Evolutionary conservation across 2,329 filamentous ascomycete species (phyloP).

Genomic region (Fusarium musae): DNA sequence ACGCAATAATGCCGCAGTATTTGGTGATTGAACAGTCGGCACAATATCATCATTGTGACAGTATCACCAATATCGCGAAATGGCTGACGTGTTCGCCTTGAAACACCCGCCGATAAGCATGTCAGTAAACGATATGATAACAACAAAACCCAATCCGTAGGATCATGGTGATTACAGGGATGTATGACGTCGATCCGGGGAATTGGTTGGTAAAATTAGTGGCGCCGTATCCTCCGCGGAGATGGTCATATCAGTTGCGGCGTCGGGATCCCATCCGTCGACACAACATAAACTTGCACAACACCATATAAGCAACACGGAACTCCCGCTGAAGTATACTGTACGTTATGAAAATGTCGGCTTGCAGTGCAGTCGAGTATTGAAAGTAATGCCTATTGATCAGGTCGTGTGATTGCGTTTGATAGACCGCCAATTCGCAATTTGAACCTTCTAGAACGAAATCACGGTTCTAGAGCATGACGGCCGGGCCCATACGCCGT

Average conservation of each 20-base stretch:
- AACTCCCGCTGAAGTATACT: neutral
- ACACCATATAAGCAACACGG: constrained; percentile 11
- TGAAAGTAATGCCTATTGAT: neutral
- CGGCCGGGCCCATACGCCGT: neutral
- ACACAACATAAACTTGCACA: constrained; percentile 16
- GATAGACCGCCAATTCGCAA: constrained; percentile 26
- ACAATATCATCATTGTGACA: neutral
- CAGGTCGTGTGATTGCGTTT: constrained; percentile 9
- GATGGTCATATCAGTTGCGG: constrained; percentile 24
- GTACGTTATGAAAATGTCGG: neutral
- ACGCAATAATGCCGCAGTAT: neutral
- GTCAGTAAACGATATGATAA: constrained; percentile 8
- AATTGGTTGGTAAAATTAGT: constrained; percentile 25
- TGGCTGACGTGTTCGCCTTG: constrained; percentile 10
- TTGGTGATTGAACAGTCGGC: neutral
- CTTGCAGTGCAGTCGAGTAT: neutral
- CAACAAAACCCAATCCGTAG: constrained; percentile 2
- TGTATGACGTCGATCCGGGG: constrained; percentile 34
- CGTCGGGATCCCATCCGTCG: constrained; percentile 26
- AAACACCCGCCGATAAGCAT: neutral
- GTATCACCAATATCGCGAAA: constrained; percentile 1
- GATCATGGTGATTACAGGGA: constrained; percentile 16
- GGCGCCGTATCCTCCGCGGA: constrained; percentile 31
- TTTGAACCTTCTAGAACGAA: constrained; percentile 34
- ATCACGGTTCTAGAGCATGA: constrained; percentile 24